A percentile compares a stretch with the other conserved stretches of the same genome.
Evolutionary conservation across 1,284 basidiomycete species (phyloP).

Genomic region (Moesziomyces globuligerus): DNA sequence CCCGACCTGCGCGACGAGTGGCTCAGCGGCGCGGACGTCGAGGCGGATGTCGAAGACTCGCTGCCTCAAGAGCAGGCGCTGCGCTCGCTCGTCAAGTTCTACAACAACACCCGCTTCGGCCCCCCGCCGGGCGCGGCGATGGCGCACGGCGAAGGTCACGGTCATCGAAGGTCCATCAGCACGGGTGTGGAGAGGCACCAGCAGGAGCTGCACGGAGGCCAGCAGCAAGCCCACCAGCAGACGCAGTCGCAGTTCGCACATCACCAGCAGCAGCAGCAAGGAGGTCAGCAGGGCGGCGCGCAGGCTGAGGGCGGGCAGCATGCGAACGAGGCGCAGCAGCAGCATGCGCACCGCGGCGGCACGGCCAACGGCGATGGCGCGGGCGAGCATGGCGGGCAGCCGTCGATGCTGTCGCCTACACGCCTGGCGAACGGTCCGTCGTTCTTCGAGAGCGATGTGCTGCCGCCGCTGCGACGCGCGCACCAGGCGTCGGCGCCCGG

Average conservation of each 20-base stretch:
- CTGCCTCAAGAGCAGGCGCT: conserved; percentile 94
- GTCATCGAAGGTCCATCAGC: conserved; percentile 50
- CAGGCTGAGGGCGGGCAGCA: not conserved
- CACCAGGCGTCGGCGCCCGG: conserved; percentile 65
- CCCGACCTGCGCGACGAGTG: conserved; percentile 97
- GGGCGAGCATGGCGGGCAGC: conserved; percentile 10
- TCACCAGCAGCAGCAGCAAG: conserved; percentile 14
- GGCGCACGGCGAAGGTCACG: conserved; percentile 45
- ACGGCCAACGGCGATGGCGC: conserved; percentile 9
- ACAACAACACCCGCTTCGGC: conserved; percentile 67
- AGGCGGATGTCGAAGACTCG: conserved; percentile 80
- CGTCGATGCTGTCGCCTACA: conserved; percentile 29
- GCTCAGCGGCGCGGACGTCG: conserved; percentile 91
- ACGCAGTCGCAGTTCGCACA: conserved; percentile 15
- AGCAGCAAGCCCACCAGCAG: conserved; percentile 4
- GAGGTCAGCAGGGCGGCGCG: not conserved
- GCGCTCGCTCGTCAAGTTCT: conserved; percentile 92
- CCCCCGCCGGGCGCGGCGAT: conserved; percentile 24
- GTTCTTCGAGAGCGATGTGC: conserved; percentile 70
- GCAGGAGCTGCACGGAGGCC: conserved; percentile 15
- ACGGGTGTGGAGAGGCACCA: conserved; percentile 32
- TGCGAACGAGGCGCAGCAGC: not conserved
- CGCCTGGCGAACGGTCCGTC: conserved; percentile 27
- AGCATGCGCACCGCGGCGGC: not conserved
- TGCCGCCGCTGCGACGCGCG: conserved; percentile 69